phyloP scores from a whole-genome alignment of 139 green algal genomes.

The Chlorella sp. region DNA sequence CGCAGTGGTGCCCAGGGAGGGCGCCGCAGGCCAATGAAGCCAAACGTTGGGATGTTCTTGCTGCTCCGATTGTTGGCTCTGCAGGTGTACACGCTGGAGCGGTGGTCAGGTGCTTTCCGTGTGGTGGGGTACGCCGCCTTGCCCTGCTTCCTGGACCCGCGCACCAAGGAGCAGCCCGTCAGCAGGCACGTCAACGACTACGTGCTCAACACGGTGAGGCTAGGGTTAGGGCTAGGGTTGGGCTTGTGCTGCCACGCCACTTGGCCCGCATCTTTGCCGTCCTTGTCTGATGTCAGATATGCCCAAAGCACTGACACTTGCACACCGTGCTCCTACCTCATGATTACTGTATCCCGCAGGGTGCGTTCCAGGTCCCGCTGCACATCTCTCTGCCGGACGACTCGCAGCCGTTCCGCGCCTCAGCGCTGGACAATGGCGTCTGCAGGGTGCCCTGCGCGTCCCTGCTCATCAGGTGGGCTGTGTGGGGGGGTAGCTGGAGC shows the following conservation, averaged over 20 bases:
- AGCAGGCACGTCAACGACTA: slow-evolving; percentile 43
- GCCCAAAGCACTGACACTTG: too few relatives aligned
- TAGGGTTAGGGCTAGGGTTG: too few relatives aligned
- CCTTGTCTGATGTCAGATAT: too few relatives aligned
- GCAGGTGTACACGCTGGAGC: slow-evolving; percentile 41
- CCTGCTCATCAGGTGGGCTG: slow-evolving; percentile 43
- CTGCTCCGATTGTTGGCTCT: too few relatives aligned
- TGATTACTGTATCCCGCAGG: too few relatives aligned
- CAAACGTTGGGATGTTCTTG: too few relatives aligned
- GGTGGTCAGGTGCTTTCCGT: slow-evolving; percentile 14
- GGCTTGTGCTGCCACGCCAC: too few relatives aligned
- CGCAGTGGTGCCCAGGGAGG: too few relatives aligned
- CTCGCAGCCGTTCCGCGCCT: slow-evolving; percentile 11
- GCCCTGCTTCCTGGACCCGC: slow-evolving; percentile 46
- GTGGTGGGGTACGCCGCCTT: slow-evolving; percentile 52
- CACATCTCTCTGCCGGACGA: slow-evolving; percentile 27
- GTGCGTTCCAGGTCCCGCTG: slow-evolving; percentile 48
- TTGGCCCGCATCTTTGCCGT: too few relatives aligned
- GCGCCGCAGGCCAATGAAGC: too few relatives aligned
- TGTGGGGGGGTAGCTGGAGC: too few relatives aligned
- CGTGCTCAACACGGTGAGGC: slow-evolving; percentile 48
- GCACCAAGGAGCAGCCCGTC: slow-evolving; percentile 31
- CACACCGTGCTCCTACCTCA: too few relatives aligned
- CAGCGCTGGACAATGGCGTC: slow-evolving; percentile 19
- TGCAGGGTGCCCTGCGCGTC: slow-evolving; percentile 45